These are phyloP conservation scores for Salix suchowensis DNA, from an alignment of 345 rosid genomes.

Conservation along the genomic window DNA sequence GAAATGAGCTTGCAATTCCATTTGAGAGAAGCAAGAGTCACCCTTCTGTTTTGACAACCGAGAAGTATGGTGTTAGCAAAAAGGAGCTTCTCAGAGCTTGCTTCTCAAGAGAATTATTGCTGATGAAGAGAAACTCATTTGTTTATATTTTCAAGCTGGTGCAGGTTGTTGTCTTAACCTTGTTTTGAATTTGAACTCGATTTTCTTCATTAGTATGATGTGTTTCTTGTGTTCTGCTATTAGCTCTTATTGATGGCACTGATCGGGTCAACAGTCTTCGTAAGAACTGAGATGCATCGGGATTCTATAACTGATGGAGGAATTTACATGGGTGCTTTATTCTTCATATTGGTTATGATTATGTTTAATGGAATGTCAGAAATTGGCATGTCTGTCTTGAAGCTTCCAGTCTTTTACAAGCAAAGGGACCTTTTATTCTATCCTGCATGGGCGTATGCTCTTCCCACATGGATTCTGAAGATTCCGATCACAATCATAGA, in stretches of 20 bases:
- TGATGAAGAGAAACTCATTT: constrained; percentile 59
- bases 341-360: constrained; percentile 43
- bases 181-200: neutral
- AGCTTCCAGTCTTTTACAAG: constrained; percentile 84
- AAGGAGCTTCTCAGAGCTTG: constrained; percentile 50
- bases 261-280: constrained; percentile 27
- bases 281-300: constrained; percentile 36
- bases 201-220: neutral
- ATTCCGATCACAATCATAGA: constrained; percentile 64
- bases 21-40: constrained; percentile 48
- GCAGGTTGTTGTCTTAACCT: constrained; percentile 37
- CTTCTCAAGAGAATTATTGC: constrained; percentile 45
- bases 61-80: constrained; percentile 44
- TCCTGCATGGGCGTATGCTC: constrained; percentile 75
- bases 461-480: constrained; percentile 78
- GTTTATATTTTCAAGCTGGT: constrained; percentile 49
- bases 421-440: constrained; percentile 73
- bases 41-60: constrained; percentile 49
- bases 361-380: constrained; percentile 78
- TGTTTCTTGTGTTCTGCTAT: neutral
- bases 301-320: constrained; percentile 41
- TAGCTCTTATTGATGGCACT: constrained; percentile 31
- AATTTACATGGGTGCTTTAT: constrained; percentile 55
- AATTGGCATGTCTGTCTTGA: constrained; percentile 64
- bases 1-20: constrained; percentile 42